Conservation (phyloP, 768 basidiomycete genomes). For the Pisolithus orientalis region DNA sequence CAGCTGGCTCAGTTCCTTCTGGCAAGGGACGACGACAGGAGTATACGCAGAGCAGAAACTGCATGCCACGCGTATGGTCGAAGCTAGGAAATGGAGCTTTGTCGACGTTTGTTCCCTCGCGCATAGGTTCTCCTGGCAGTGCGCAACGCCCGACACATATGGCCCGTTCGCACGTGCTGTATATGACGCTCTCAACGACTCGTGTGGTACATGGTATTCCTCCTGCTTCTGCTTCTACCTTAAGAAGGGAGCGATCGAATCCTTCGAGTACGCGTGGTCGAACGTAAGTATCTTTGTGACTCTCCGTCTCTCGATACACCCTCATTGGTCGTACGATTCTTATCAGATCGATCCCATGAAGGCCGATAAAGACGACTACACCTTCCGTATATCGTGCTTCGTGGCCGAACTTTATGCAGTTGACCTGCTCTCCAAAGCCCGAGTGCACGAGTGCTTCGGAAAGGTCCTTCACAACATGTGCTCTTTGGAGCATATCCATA, state of each 20-base stretch:
- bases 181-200: conserved; percentile 10
- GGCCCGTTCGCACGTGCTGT: conserved; percentile 18
- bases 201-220: conserved; percentile 15
- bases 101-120: conserved; percentile 19
- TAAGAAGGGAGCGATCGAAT: conserved; percentile 16
- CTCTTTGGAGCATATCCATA: conserved; percentile 24
- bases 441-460: conserved; percentile 18
- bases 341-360: conserved; percentile 9
- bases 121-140: conserved; percentile 23
- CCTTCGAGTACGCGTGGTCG: conserved; percentile 23
- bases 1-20: neutral
- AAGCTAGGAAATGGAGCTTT: neutral
- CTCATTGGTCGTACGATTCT: conserved; percentile 11
- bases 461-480: conserved; percentile 17
- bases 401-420: conserved; percentile 23
- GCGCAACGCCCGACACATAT: conserved; percentile 6
- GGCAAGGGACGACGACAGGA: neutral
- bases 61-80: neutral
- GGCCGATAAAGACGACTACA: conserved; percentile 15
- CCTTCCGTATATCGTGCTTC: conserved; percentile 17
- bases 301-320: neutral
- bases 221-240: conserved; percentile 22
- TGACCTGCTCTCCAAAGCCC: conserved; percentile 8
- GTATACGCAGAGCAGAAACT: neutral
- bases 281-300: conserved; percentile 12